Conservation (phyloP, 164 flowering plant genomes). For the Liquidambar formosana region DNA sequence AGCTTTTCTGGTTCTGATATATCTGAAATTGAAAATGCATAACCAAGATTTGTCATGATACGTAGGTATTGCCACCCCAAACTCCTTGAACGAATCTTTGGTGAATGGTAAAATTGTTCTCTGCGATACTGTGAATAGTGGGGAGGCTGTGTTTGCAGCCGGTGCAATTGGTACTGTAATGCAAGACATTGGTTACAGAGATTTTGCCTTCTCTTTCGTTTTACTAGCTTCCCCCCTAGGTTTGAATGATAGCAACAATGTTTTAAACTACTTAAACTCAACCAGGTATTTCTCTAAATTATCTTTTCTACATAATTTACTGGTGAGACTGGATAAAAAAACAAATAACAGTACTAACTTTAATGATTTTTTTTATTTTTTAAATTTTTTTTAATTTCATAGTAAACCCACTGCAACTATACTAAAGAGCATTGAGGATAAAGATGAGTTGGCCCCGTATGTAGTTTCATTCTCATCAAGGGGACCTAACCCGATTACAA, state of each 20-base stretch:
- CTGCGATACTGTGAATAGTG: conserved; percentile 11
- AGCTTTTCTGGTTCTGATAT: too few relatives aligned
- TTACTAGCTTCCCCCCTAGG: conserved; percentile 6
- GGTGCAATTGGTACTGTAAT: conserved; percentile 18
- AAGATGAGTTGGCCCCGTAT: conserved; percentile 7
- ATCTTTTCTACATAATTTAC: background rate
- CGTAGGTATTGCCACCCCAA: conserved; percentile 23
- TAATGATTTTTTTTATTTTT: background rate
- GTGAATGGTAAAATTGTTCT: conserved; percentile 32
- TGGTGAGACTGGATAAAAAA: too few relatives aligned
- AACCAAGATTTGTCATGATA: background rate
- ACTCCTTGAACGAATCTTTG: conserved; percentile 15
- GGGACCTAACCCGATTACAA: conserved; percentile 19
- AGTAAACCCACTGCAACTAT: conserved; percentile 10
- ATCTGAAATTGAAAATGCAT: too few relatives aligned
- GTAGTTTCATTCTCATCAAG: conserved; percentile 19
- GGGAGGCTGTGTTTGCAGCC: background rate
- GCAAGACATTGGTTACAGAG: background rate
- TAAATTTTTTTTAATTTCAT: background rate
- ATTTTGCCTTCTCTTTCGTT: conserved; percentile 3
- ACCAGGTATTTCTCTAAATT: background rate
- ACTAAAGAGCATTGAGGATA: background rate
- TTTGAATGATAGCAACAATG: background rate
- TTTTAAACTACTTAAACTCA: conserved; percentile 9
- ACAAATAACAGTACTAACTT: background rate